These are phyloP conservation scores for Pleurotus cornucopiae DNA, from an alignment of 768 basidiomycete species.

Conservation along the genomic window DNA sequence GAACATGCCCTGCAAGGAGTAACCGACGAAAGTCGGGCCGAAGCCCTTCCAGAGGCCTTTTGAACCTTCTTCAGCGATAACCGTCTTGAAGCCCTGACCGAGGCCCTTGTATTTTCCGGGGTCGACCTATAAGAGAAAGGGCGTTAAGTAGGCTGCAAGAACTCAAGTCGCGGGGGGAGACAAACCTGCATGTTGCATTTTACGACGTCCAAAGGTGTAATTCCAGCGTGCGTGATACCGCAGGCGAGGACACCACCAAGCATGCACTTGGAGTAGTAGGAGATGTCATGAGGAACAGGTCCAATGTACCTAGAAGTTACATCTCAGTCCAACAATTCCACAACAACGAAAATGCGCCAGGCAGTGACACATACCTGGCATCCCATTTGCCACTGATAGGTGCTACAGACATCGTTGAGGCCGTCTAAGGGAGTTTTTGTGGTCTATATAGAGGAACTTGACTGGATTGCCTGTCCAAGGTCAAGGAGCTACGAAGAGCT, in stretches of 20 bases:
- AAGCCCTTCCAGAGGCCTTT: constrained; percentile 92
- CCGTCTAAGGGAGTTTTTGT: constrained; percentile 22
- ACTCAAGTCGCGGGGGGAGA: constrained; percentile 1
- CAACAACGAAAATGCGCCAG: constrained; percentile 4
- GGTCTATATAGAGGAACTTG: constrained; percentile 16
- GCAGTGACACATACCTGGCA: constrained; percentile 45
- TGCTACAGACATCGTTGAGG: constrained; percentile 38
- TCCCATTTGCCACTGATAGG: constrained; percentile 65
- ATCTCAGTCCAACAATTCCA: neutral
- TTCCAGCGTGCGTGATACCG: constrained; percentile 83
- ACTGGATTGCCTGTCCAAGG: constrained; percentile 28
- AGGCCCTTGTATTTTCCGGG: constrained; percentile 73
- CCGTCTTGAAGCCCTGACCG: constrained; percentile 51
- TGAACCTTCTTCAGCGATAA: constrained; percentile 77
- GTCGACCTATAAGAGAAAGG: constrained; percentile 50
- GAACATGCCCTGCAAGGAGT: constrained; percentile 96
- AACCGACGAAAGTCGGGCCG: constrained; percentile 89
- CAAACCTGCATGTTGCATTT: constrained; percentile 91
- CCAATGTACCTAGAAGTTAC: constrained; percentile 50
- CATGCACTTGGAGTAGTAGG: constrained; percentile 84
- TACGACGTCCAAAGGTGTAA: constrained; percentile 84
- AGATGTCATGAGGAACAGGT: constrained; percentile 69
- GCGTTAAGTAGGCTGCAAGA: neutral
- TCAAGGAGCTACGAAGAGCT: constrained; percentile 15
- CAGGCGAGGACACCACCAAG: constrained; percentile 86